phyloP scores from a whole-genome alignment of 352 stramenopile species.

The Plasmopara halstedii region DNA sequence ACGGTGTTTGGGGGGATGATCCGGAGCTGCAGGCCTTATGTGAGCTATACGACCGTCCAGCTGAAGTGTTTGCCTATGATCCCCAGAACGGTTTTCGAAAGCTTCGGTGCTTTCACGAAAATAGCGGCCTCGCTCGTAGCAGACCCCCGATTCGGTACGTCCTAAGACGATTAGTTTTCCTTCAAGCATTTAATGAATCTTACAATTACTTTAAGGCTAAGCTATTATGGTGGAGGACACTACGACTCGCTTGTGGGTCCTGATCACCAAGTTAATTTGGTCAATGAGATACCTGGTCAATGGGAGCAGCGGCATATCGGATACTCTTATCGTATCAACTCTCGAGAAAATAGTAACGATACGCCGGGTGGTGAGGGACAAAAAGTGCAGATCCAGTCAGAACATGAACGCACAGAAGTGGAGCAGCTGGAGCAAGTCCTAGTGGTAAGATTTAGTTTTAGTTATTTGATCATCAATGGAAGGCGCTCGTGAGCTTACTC shows the following conservation, averaged over 20 bases:
- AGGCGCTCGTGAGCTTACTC: background rate
- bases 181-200: too few relatives aligned
- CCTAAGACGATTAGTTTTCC: too few relatives aligned
- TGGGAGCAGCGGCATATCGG: constrained; percentile 65
- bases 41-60: constrained; percentile 90
- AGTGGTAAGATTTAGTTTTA: constrained; percentile 26
- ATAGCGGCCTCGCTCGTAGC: constrained; percentile 38
- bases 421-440: constrained; percentile 65
- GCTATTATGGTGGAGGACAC: constrained; percentile 88
- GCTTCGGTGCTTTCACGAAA: constrained; percentile 87
- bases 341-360: constrained; percentile 28
- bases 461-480: background rate
- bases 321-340: constrained; percentile 67
- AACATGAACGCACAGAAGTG: constrained; percentile 54
- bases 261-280: constrained; percentile 45
- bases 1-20: constrained; percentile 93
- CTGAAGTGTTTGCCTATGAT: constrained; percentile 89
- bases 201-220: too few relatives aligned
- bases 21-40: constrained; percentile 93
- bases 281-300: constrained; percentile 48
- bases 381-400: constrained; percentile 23
- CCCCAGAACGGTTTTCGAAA: constrained; percentile 53
- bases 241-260: constrained; percentile 83
- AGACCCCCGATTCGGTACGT: constrained; percentile 62
- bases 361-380: constrained; percentile 19